Evolutionary conservation across 768 basidiomycete genomes (phyloP), one percentile per base, ranked within the genome.

Genomic region (Cytidiella melzeri): DNA sequence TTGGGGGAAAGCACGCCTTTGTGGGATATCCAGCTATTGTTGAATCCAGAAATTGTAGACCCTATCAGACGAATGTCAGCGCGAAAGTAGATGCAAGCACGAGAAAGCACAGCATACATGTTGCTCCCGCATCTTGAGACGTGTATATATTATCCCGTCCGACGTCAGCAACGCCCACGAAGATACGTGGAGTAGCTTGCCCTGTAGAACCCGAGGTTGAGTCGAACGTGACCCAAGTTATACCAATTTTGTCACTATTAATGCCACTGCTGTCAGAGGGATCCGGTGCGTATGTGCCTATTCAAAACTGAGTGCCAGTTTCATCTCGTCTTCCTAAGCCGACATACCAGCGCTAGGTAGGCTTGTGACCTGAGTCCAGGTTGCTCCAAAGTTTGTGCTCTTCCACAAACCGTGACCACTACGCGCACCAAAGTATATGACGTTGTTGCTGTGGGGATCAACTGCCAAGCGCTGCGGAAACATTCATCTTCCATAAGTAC

Each of bases 331-430:
- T 21, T 41, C 19, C 20, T 41, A 47, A 34, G 23, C 0, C 26
- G 13, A 64, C 64, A 40, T 59, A 79, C 81, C 83, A 45, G 72
- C 72, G 57, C 72, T 78, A 0, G 82, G 75, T 59, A 85, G 79
- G 50, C 66, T 68, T 5, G 75, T 69, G n/a, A 84, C 78, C 50
- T 83, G 70, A 5, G 72, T 64, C 83, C 83, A 84, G 1, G 76
- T 76, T 1, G 57, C 65, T 4, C 80, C 83, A 48, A 67, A 79
- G 55, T 84, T 66, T 0, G 77, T 79, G 4, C 81, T 83, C 59
- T 81, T 84, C 76, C 77, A 84, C 13, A 84, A 67, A 3, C 83
- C 83, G 43, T 83, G 71, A 5, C 83, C 83, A 50, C 76, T 76
- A 27, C 79, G 70, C 5, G 82, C 80, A 51, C 81, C 83, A 50